Conservation (phyloP, 2,329 filamentous ascomycete species). For the Cytospora chrysosperma region DNA sequence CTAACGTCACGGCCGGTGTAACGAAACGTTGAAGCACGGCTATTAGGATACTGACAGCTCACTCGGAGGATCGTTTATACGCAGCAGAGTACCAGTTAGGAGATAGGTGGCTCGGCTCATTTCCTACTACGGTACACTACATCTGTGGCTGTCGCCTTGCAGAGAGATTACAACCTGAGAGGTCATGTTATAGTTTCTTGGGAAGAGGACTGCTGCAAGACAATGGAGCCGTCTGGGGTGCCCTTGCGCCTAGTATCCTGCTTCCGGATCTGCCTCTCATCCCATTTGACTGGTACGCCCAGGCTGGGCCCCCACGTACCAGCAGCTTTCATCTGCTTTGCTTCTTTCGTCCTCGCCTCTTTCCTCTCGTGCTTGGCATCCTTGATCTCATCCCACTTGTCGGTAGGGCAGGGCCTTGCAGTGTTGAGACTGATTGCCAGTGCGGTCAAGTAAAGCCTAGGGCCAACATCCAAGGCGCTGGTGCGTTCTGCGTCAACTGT, state of each 20-base stretch:
- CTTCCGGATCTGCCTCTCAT: slow-evolving; percentile 17
- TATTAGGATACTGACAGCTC: background rate
- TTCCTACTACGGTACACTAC: too few species aligned
- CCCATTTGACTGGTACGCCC: slow-evolving; percentile 21
- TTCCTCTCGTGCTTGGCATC: slow-evolving; percentile 22
- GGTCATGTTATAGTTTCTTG: background rate
- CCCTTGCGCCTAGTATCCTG: slow-evolving; percentile 9
- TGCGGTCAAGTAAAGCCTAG: slow-evolving; percentile 16
- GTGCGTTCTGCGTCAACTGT: slow-evolving; percentile 13
- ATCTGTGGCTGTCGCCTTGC: background rate
- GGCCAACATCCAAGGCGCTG: slow-evolving; percentile 18
- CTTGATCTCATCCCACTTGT: slow-evolving; percentile 24
- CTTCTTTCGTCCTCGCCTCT: slow-evolving; percentile 21
- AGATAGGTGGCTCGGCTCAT: background rate
- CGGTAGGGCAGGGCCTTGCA: slow-evolving; percentile 20
- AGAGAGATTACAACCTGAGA: background rate
- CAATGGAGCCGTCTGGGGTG: background rate
- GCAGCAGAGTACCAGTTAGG: background rate
- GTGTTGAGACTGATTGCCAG: slow-evolving; percentile 24
- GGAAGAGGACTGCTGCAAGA: slow-evolving; percentile 2
- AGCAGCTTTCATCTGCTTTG: slow-evolving; percentile 22
- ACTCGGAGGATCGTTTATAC: background rate
- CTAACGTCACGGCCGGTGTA: background rate
- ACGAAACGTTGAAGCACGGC: background rate
- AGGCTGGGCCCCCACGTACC: slow-evolving; percentile 21